Base-by-base conservation (phyloP, 169 alveolate genomes). In the Ichthyophthirius multifiliis region DNA sequence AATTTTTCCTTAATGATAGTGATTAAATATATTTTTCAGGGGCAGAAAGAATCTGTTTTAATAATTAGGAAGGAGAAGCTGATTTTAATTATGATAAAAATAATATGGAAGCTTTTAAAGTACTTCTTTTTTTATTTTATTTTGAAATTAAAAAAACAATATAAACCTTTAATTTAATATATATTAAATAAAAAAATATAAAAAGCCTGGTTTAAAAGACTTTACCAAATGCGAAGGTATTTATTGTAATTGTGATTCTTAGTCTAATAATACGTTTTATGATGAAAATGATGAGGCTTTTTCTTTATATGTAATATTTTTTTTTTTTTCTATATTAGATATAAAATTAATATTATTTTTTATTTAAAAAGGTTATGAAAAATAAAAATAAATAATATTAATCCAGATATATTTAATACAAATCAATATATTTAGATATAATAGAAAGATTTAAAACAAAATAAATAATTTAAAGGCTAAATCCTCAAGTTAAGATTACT, bases 391-490 rank as follows among this genome's bases (percentile, higher is more conserved):
- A n/a, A n/a, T n/a, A n/a, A n/a, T n/a, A n/a, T n/a, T n/a, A n/a
- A n/a, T n/a, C n/a, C 34, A 63, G 43, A 39, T 32, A 43, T 44
- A 48, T 78, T 43, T 16, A 74, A 27, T 78, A 78, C 30, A 81
- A 81, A 55, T 67, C 86, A 12, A 73, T 81, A 30, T 34, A 71
- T n/a, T 30, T 81, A 55, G 86, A 81, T 81, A 20, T 71, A 37
- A 48, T 81, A 15, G 86, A 81, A 30, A 81, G 86, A 32, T 81
- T 23, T 55, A 81, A 81, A 55, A 81, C 86, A 6, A 73, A 71
- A 1, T 43, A 81, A 73, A 13, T 63, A n/a, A 39, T 81, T 4
- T 41, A 73, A 48, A 30, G n/a, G 16, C 44, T 32, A 15, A 23
- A 47, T 18, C 20, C 18, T 46, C n/a, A 63, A 44, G 35, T 16